A percentile compares a stretch with the other conserved stretches of the same genome.
phyloP scores from a whole-genome alignment of 2,329 filamentous ascomycete genomes.

The Fusarium anthophilum region DNA sequence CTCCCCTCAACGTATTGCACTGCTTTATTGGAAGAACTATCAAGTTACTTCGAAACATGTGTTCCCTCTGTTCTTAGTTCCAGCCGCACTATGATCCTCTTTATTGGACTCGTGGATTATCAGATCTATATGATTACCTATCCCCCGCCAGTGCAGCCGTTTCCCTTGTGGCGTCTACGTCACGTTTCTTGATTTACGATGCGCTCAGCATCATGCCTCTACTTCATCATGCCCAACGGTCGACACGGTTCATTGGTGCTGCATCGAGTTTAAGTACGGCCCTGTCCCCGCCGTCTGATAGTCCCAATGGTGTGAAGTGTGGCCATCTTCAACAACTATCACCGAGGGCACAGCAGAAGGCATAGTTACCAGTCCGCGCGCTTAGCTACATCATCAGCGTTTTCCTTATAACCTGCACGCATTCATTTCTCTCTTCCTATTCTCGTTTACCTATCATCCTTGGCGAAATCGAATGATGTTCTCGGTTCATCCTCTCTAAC shows the following conservation, averaged over 20 bases:
- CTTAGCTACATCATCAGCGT: conserved; percentile 32
- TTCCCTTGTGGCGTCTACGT: conserved; percentile 36
- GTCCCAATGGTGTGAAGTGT: background rate
- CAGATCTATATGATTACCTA: conserved; percentile 4
- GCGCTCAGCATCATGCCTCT: conserved; percentile 20
- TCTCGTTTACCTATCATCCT: background rate
- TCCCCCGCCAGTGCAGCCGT: conserved; percentile 22
- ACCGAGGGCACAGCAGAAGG: conserved; percentile 15
- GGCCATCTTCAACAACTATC: background rate
- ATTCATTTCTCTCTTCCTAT: background rate
- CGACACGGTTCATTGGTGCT: conserved; percentile 1
- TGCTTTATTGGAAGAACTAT: background rate
- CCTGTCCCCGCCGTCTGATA: background rate
- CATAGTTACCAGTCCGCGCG: conserved; percentile 18
- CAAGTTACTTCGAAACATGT: background rate
- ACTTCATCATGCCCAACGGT: background rate
- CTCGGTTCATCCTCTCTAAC: conserved; percentile 18
- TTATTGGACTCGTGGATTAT: background rate
- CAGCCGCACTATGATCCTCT: background rate
- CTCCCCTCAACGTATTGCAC: conserved; percentile 3
- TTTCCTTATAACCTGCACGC: conserved; percentile 9
- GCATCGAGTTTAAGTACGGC: background rate
- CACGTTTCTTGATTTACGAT: conserved; percentile 34
- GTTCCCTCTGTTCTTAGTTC: background rate
- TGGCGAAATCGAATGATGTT: background rate